phyloP scores from a whole-genome alignment of 2,329 filamentous ascomycete genomes.

The Nemania abortiva region DNA sequence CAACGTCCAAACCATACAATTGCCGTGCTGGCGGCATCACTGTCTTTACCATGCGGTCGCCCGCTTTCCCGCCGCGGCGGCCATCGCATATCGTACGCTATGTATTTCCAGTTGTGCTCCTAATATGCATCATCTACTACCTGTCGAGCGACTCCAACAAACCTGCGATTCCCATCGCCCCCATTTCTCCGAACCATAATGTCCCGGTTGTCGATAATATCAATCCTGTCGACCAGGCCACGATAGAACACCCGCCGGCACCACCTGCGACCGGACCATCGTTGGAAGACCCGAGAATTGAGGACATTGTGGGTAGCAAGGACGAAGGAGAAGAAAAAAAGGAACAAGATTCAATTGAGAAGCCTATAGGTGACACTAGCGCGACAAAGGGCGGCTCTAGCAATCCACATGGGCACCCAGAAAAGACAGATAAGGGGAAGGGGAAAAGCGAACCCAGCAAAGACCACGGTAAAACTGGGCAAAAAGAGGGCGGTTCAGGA shows the following conservation, averaged over 20 bases:
- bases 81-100: slow-evolving; percentile 60
- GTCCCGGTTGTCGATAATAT: slow-evolving; percentile 31
- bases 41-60: slow-evolving; percentile 53
- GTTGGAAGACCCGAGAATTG: slow-evolving; percentile 34
- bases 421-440: slow-evolving; percentile 25
- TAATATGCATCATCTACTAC: slow-evolving; percentile 54
- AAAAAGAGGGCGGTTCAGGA: slow-evolving; percentile 12
- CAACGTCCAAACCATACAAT: slow-evolving; percentile 9
- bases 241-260: slow-evolving; percentile 24
- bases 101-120: slow-evolving; percentile 53
- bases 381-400: slow-evolving; percentile 18
- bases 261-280: slow-evolving; percentile 35
- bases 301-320: slow-evolving; percentile 10
- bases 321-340: slow-evolving; percentile 6
- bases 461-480: neutral
- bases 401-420: slow-evolving; percentile 5
- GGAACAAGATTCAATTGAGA: neutral
- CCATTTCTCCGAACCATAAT: slow-evolving; percentile 38
- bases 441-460: slow-evolving; percentile 17
- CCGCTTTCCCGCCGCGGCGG: slow-evolving; percentile 58
- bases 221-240: slow-evolving; percentile 36
- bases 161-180: slow-evolving; percentile 34
- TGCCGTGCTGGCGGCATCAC: slow-evolving; percentile 40
- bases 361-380: slow-evolving; percentile 2
- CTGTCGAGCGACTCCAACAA: slow-evolving; percentile 44